phyloP scores from a whole-genome alignment of 441 rosid species.

The Theobroma grandiflorum region DNA sequence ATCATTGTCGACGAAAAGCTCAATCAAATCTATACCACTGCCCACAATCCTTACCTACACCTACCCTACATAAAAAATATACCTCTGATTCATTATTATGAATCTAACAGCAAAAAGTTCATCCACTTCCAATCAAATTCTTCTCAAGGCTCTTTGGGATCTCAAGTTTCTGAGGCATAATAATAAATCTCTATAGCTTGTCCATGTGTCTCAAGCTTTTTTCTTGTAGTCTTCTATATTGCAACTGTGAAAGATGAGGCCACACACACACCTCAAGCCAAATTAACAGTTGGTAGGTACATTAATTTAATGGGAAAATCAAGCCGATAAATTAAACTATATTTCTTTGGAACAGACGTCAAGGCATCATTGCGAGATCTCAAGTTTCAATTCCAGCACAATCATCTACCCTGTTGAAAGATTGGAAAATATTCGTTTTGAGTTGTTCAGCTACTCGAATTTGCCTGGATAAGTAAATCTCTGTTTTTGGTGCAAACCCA shows the following conservation, averaged over 20 bases:
- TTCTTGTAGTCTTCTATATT: neutral
- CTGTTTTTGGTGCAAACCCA: neutral
- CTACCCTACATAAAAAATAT: slow-evolving; percentile 29
- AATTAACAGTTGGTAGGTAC: slow-evolving; percentile 13
- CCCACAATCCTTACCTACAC: slow-evolving; percentile 20
- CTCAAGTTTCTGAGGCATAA: slow-evolving; percentile 29
- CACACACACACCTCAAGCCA: neutral
- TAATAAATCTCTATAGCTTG: slow-evolving; percentile 31
- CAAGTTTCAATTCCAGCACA: neutral
- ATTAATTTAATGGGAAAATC: neutral
- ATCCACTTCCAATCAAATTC: slow-evolving; percentile 35
- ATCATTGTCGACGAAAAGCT: slow-evolving; percentile 52
- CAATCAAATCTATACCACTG: slow-evolving; percentile 25
- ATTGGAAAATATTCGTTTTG: neutral
- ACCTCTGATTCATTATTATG: slow-evolving; percentile 18
- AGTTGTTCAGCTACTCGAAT: neutral
- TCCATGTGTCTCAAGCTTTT: slow-evolving; percentile 20
- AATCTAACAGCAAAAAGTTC: slow-evolving; percentile 14
- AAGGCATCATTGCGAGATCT: neutral
- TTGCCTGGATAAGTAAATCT: neutral
- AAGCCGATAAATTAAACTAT: neutral
- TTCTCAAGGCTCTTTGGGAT: slow-evolving; percentile 38
- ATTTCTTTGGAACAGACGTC: neutral
- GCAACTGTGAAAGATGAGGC: slow-evolving; percentile 8
- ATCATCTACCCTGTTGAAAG: neutral